These are phyloP conservation scores for Talaromyces liani DNA, from an alignment of 495 filamentous ascomycete genomes.

Conservation along the genomic window DNA sequence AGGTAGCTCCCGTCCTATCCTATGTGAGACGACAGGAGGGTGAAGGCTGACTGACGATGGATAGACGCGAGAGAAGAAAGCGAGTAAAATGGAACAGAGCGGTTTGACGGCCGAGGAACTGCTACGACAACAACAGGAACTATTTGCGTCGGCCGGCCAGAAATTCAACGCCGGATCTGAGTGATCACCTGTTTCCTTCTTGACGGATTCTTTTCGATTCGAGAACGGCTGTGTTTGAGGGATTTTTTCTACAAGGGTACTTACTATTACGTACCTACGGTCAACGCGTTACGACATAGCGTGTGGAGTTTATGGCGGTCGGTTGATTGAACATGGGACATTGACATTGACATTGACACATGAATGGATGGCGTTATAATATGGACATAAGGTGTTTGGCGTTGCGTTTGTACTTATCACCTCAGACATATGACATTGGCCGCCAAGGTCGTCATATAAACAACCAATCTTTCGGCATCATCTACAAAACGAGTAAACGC, in stretches of 20 bases:
- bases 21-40: constrained; percentile 9
- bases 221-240: not conserved
- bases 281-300: not conserved
- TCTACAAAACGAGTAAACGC: not conserved
- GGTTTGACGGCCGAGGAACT: constrained; percentile 86
- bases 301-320: not conserved
- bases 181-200: constrained; percentile 11
- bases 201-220: not conserved
- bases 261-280: not conserved
- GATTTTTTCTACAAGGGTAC: not conserved
- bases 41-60: not conserved
- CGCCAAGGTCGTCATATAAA: not conserved
- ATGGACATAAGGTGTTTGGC: not conserved
- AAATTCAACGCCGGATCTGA: constrained; percentile 57
- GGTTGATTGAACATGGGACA: not conserved
- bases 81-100: constrained; percentile 91
- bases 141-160: constrained; percentile 76
- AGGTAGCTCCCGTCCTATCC: constrained; percentile 45
- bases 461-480: not conserved
- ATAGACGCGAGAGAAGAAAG: constrained; percentile 90
- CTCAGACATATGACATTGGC: not conserved
- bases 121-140: constrained; percentile 77
- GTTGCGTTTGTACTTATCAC: not conserved
- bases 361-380: not conserved
- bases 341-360: not conserved